These are phyloP conservation scores for Lachnellula suecica DNA, from an alignment of 2,329 filamentous ascomycete genomes.

Conservation along the genomic window DNA sequence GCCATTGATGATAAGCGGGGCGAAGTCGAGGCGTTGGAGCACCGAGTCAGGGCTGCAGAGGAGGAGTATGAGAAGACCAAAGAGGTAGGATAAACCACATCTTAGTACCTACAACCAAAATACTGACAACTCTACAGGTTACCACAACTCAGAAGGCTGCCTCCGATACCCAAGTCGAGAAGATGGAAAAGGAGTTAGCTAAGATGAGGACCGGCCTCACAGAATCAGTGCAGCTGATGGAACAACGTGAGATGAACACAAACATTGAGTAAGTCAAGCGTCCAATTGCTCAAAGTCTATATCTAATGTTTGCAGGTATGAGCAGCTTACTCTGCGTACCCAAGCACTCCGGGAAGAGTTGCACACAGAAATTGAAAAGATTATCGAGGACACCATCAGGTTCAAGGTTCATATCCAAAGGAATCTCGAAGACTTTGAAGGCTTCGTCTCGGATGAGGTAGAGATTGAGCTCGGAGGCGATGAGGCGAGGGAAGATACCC, in stretches of 20 bases:
- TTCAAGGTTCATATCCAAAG: conserved; percentile 98
- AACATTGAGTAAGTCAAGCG: conserved; percentile 75
- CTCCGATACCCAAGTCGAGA: conserved; percentile 92
- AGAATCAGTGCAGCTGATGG: conserved; percentile 87
- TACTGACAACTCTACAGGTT: conserved; percentile 33
- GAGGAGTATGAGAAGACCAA: conserved; percentile 94
- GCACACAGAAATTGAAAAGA: conserved; percentile 94
- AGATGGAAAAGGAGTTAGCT: conserved; percentile 97
- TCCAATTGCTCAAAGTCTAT: background rate
- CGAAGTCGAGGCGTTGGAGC: conserved; percentile 89
- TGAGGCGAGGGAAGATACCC: conserved; percentile 54
- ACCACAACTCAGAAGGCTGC: conserved; percentile 85
- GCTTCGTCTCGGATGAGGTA: conserved; percentile 90
- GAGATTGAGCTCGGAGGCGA: conserved; percentile 75
- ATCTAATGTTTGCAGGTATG: conserved; percentile 60
- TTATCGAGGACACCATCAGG: conserved; percentile 95
- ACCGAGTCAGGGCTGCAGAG: conserved; percentile 82
- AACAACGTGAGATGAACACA: conserved; percentile 93
- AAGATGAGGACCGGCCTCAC: conserved; percentile 83
- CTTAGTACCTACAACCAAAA: background rate
- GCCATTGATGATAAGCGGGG: conserved; percentile 93
- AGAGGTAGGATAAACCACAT: conserved; percentile 50
- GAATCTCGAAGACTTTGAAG: conserved; percentile 89
- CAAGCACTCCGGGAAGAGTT: conserved; percentile 89
- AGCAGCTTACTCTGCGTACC: conserved; percentile 83